phyloP scores from a whole-genome alignment of 305 asterid species.

The Fraxinus angustifolia region DNA sequence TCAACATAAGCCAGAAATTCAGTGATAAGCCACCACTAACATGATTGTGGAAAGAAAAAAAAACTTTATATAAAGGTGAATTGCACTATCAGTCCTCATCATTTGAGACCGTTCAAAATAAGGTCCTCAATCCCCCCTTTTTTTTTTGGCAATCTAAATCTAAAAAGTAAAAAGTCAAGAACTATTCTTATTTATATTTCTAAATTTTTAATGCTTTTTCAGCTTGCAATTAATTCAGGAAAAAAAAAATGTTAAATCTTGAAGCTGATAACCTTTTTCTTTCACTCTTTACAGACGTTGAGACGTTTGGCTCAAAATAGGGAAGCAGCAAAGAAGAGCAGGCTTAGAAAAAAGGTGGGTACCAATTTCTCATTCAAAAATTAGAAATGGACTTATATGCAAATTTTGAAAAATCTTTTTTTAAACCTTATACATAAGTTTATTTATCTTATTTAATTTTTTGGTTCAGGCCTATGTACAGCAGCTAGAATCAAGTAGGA shows the following conservation, averaged over 20 bases:
- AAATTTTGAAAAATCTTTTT: neutral
- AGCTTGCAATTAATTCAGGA: neutral
- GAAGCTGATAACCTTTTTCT: neutral
- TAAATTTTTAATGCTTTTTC: neutral
- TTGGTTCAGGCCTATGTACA: conserved; percentile 81
- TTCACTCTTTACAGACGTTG: conserved; percentile 52
- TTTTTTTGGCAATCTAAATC: too few relatives aligned
- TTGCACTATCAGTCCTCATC: neutral
- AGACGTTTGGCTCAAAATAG: conserved; percentile 97
- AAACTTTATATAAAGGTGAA: neutral
- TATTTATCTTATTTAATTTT: neutral
- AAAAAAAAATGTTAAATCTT: neutral
- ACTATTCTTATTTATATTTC: too few relatives aligned
- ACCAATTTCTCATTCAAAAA: neutral
- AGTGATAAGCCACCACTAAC: neutral
- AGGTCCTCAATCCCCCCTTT: neutral
- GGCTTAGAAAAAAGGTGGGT: conserved; percentile 84
- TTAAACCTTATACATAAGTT: neutral
- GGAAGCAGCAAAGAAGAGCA: conserved; percentile 97
- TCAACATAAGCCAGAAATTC: neutral
- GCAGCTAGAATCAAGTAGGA: conserved; percentile 87
- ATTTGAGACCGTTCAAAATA: neutral
- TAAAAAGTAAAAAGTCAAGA: too few relatives aligned
- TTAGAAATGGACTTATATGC: neutral
- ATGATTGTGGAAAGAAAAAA: neutral